Base-by-base conservation (phyloP, 2,329 filamentous ascomycete species). In the Verticillium alfalfae region DNA sequence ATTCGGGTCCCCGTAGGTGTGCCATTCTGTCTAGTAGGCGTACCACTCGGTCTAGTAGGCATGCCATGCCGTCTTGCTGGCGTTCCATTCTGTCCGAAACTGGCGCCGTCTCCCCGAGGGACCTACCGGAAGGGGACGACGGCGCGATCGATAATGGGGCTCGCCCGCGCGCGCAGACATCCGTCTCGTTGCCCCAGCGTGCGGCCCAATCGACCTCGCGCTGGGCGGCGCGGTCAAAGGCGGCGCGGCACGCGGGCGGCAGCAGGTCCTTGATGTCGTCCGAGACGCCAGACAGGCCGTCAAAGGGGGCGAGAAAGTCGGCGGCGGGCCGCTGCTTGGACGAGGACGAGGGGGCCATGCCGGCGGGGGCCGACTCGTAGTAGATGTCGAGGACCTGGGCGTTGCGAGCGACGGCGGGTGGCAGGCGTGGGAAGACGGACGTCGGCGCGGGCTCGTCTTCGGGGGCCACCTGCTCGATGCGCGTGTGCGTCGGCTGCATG, bases 401-500 rank as follows among this genome's bases (percentile, higher is more conserved):
- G 71, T 86, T 86, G 64, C 82, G 80, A 15, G 81, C 75, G 62
- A 86, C 76, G 66, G 76, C 77, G 34, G 77, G 70, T 2, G 82
- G 73, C 16, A 87, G 71, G 0, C 79, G 75, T 6, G 81, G 78
- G 66, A 86, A 85, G 41, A 71, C 67, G 34, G 70, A 68, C 26
- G 74, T 71, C 12, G 61, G 63, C 0, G 69, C 39, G 15, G 38
- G 36, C 31, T 45, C 34, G 45, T 64, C 72, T 18, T 68, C 66
- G 9, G 75, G 70, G 18, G 77, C 71, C 2, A 96, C 80, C 64
- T 89, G 86, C 75, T 95, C 91, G 79, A 93, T 93, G 63, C 89
- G 88, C 10, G 88, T 92, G 68, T 92, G 91, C 2, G 92, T 95
- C 2, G 95, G 92, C 74, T 99, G 95, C 84, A 93, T 96, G 70